A percentile compares a stretch with the other conserved stretches of the same genome.
phyloP scores from a whole-genome alignment of 2,329 filamentous ascomycete species.

The Fusarium phyllophilum region DNA sequence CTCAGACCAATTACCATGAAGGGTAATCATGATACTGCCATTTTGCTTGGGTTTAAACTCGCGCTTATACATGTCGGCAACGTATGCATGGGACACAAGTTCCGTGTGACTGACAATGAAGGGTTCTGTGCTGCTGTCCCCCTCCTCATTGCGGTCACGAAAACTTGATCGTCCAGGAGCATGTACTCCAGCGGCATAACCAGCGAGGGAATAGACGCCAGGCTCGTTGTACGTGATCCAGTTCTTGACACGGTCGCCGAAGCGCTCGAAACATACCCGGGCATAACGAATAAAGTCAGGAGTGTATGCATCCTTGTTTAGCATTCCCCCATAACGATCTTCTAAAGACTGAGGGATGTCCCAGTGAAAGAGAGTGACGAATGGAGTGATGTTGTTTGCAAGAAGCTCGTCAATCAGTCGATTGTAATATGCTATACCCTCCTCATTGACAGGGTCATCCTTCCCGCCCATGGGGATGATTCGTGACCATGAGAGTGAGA shows the following conservation, averaged over 20 bases:
- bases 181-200: conserved; percentile 36
- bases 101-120: conserved; percentile 54
- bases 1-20: conserved; percentile 55
- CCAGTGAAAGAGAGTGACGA: conserved; percentile 74
- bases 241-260: conserved; percentile 38
- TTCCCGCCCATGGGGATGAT: conserved; percentile 72
- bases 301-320: conserved; percentile 33
- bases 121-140: conserved; percentile 46
- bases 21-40: conserved; percentile 54
- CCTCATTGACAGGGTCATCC: conserved; percentile 70
- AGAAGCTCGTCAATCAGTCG: conserved; percentile 67
- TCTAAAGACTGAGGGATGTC: conserved; percentile 60
- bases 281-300: conserved; percentile 40
- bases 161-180: conserved; percentile 36
- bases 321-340: conserved; percentile 37
- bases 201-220: conserved; percentile 30
- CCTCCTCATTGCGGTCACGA: conserved; percentile 33
- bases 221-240: conserved; percentile 42
- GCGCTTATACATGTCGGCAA: conserved; percentile 51
- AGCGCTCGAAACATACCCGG: conserved; percentile 37
- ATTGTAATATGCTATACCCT: conserved; percentile 68
- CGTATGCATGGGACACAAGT: conserved; percentile 52
- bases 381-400: conserved; percentile 64
- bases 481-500: conserved; percentile 72
- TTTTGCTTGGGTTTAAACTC: conserved; percentile 52